Evolutionary conservation across 106 monocot genomes (phyloP), one percentile per base, ranked within the genome.

Genomic region (Acanthochlamys bracteata): DNA sequence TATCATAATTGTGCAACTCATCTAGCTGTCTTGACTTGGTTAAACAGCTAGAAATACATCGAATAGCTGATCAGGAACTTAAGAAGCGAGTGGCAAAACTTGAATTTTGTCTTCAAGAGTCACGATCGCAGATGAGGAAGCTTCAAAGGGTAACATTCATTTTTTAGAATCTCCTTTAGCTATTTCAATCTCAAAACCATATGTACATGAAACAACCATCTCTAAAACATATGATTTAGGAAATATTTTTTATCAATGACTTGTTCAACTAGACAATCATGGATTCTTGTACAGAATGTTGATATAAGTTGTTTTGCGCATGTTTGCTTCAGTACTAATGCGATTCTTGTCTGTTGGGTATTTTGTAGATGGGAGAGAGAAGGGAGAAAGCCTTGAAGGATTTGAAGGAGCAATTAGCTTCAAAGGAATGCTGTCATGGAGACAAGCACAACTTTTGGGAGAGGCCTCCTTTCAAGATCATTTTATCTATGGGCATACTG

Each of bases 21-120:
- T 20, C 1, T 65, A 13, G 19, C 10, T 43, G 8, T 46, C 23
- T 22, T 63, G 1, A 39, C 20, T 64, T 45, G 68, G 14, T 45
- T 13, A 16, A 55, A 68, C 56, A 96, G 95, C 66, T 88, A 54
- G 90, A 90, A 57, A 96, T 82, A 62, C 90, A 88, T 24, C 64
- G 53, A 14, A 84, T 87, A 55, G 76, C 80, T 25, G 95, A 90
- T 52, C 95, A 96, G 61, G 87, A 96, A 66, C 63, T 96, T 61
- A 96, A 91, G 46, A 96, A 96, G 80, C 87, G 82, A 52, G 77
- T 96, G 26, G 10, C 90, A 27, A 96, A 96, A 66, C 78, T 96
- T 39, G 95, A 96, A 66, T 88, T 88, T 57, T 84, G 95, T 71
- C 87, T 96, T 16, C 95, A 96, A 55, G 95, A 96, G 74, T 71